Evolutionary conservation across 305 asterid species (phyloP).

Genomic region (Fraxinus paxiana): DNA sequence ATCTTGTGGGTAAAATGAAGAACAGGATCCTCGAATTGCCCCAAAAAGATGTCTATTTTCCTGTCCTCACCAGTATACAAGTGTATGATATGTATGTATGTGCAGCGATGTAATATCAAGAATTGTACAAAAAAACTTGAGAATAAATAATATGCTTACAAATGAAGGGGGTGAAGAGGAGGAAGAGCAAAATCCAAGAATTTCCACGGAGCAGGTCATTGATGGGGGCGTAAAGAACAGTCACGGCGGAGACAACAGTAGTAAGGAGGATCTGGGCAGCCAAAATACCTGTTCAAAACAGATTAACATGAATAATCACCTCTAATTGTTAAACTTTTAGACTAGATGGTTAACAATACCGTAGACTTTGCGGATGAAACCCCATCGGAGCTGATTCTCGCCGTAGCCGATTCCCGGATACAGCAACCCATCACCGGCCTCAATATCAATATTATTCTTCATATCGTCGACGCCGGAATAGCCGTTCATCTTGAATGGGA

Average conservation of each 20-base stretch:
- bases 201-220: conserved; percentile 72
- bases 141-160: conserved; percentile 37
- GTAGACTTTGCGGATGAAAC: conserved; percentile 90
- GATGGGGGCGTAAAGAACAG: conserved; percentile 71
- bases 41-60: neutral
- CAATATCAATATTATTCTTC: conserved; percentile 57
- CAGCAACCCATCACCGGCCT: conserved; percentile 58
- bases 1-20: neutral
- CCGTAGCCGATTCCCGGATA: conserved; percentile 87
- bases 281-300: conserved; percentile 31
- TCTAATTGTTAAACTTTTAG: neutral
- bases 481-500: conserved; percentile 28
- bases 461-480: conserved; percentile 31
- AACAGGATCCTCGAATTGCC: neutral
- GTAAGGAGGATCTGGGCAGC: conserved; percentile 86
- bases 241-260: conserved; percentile 62
- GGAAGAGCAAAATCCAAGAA: conserved; percentile 62
- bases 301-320: neutral
- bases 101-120: neutral
- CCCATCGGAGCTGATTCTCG: conserved; percentile 94
- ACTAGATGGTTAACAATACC: conserved; percentile 23
- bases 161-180: conserved; percentile 66
- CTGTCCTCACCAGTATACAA: too few relatives aligned
- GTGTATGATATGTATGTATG: neutral
- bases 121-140: neutral